phyloP scores from a whole-genome alignment of 73 alveolate species.

The Paramecium biaurelia region DNA sequence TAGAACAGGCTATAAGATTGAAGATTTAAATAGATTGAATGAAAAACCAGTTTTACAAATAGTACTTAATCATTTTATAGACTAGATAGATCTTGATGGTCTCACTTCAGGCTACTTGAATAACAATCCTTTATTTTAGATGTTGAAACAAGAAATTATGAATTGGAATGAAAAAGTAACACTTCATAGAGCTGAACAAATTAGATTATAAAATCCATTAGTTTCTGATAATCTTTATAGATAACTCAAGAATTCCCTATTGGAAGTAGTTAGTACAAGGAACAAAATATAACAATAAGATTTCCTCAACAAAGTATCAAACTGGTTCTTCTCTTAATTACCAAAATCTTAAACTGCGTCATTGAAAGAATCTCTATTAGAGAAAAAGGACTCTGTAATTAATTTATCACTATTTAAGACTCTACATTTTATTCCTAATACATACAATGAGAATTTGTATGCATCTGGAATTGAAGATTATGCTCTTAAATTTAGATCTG shows the following conservation, averaged over 20 bases:
- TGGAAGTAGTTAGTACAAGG: neutral
- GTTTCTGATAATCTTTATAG: neutral
- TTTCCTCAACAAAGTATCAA: neutral
- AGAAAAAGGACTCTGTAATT: neutral
- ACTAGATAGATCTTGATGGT: constrained; percentile 14
- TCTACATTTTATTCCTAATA: neutral
- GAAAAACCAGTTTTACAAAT: neutral
- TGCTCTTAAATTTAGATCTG: neutral
- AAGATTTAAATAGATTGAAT: neutral
- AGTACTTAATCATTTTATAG: neutral
- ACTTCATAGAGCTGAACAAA: neutral
- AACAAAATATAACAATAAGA: neutral
- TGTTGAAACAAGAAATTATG: neutral
- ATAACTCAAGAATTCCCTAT: neutral
- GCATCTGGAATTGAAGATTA: neutral
- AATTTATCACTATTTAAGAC: neutral
- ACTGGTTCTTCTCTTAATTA: neutral
- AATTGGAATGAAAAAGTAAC: constrained; percentile 25
- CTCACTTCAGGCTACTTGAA: neutral
- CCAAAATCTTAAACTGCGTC: neutral
- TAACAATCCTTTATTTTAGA: neutral
- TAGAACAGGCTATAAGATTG: neutral
- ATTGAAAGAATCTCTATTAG: neutral
- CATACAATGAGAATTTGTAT: neutral
- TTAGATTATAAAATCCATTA: neutral